phyloP scores from a whole-genome alignment of 2,329 filamentous ascomycete species.

The Chaetothyriales sp. region DNA sequence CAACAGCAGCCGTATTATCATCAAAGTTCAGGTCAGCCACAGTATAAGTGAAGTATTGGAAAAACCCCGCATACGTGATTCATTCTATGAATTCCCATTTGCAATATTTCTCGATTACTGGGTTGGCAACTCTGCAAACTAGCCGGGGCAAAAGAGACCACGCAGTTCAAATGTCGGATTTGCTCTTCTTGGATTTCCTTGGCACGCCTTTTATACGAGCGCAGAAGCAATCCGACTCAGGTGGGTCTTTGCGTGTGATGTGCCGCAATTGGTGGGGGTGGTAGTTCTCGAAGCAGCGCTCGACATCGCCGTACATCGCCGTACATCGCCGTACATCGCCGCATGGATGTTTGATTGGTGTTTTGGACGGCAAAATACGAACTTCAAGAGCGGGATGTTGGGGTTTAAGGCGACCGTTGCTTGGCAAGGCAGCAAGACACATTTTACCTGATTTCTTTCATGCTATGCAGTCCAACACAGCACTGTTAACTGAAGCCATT shows the following conservation, averaged over 20 bases:
- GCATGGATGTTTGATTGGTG: neutral
- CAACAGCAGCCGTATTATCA: slow-evolving; percentile 33
- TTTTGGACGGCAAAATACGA: neutral
- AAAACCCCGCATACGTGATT: too few species aligned
- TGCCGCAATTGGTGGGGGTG: neutral
- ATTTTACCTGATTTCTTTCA: neutral
- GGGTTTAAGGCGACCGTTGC: neutral
- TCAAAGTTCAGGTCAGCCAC: slow-evolving; percentile 1
- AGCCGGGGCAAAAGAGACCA: neutral
- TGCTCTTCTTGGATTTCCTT: neutral
- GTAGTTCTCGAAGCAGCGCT: neutral
- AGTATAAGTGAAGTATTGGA: neutral
- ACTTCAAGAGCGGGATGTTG: neutral
- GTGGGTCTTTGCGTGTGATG: neutral
- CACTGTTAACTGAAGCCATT: neutral
- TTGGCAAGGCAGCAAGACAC: neutral
- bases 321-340: too few species aligned
- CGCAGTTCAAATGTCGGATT: neutral
- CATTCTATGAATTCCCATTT: neutral
- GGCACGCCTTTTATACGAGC: neutral
- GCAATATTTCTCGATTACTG: neutral
- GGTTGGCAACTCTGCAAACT: neutral
- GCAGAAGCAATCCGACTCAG: neutral
- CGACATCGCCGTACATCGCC: neutral
- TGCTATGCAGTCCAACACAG: too few species aligned